These are phyloP conservation scores for Microbotryum scabiosae DNA, from an alignment of 1,284 basidiomycete species.

Conservation along the genomic window DNA sequence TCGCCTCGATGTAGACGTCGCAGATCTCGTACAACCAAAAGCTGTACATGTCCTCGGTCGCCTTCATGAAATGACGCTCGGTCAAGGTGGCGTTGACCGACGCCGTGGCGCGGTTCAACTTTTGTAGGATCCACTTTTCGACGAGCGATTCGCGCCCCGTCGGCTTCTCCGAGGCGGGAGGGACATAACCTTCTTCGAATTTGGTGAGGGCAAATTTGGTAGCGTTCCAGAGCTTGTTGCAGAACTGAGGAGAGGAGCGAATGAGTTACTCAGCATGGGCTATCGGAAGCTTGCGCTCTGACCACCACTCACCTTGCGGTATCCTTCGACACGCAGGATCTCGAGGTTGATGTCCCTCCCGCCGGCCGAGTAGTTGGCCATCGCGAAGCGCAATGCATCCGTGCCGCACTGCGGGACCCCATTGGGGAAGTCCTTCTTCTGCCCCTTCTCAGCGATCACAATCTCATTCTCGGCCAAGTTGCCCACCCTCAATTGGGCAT, in stretches of 20 bases:
- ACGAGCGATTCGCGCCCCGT: constrained; percentile 84
- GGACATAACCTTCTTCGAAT: constrained; percentile 72
- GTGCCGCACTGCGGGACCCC: constrained; percentile 98
- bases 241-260: constrained; percentile 53
- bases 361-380: constrained; percentile 82
- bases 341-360: constrained; percentile 94
- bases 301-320: constrained; percentile 57
- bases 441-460: constrained; percentile 78
- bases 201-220: constrained; percentile 98
- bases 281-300: no score
- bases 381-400: constrained; percentile 88
- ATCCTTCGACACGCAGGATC: constrained; percentile 94
- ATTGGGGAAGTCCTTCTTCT: constrained; percentile 99
- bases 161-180: constrained; percentile 62
- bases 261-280: no score
- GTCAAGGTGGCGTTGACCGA: constrained; percentile 69
- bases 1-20: constrained; percentile 97
- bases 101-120: constrained; percentile 70
- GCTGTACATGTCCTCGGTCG: constrained; percentile 75
- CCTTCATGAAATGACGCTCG: constrained; percentile 85
- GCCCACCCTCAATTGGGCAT: constrained; percentile 77
- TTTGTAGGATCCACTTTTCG: constrained; percentile 93
- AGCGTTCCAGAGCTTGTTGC: constrained; percentile 99
- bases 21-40: constrained; percentile 99
- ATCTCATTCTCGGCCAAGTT: constrained; percentile 95